phyloP scores from a whole-genome alignment of 345 rosid species.

The Salix brachista region DNA sequence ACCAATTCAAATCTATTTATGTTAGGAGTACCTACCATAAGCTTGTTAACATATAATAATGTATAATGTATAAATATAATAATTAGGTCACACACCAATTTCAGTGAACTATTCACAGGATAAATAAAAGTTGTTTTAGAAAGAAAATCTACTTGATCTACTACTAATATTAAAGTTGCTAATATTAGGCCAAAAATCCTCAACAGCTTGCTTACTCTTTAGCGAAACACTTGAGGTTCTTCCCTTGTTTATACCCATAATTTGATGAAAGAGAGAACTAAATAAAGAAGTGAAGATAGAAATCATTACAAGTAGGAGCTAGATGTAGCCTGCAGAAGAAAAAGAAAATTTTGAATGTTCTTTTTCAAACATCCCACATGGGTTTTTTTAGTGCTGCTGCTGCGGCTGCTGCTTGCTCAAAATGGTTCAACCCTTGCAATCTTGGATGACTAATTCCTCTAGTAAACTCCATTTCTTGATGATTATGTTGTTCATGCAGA shows the following conservation, averaged over 20 bases:
- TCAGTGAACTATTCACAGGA: background rate
- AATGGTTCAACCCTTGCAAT: conserved; percentile 28
- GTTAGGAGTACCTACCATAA: background rate
- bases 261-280: background rate
- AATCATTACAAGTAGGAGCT: background rate
- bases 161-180: conserved; percentile 7
- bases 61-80: background rate
- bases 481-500: conserved; percentile 23
- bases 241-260: background rate
- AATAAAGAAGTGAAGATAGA: background rate
- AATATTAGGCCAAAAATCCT: conserved; percentile 8
- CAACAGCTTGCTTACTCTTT: conserved; percentile 7
- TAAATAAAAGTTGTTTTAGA: background rate
- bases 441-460: conserved; percentile 21
- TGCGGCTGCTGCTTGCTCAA: conserved; percentile 31
- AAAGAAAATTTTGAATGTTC: background rate
- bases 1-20: too few relatives aligned
- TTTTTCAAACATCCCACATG: conserved; percentile 35
- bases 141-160: background rate
- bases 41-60: background rate
- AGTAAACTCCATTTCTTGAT: conserved; percentile 29
- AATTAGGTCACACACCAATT: background rate
- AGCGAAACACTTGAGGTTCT: conserved; percentile 2
- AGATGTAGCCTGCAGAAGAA: background rate
- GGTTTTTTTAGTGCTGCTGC: conserved; percentile 34